These are phyloP conservation scores for Thalassiosira livingstoniorum DNA, from an alignment of 352 stramenopile species.

Conservation along the genomic window DNA sequence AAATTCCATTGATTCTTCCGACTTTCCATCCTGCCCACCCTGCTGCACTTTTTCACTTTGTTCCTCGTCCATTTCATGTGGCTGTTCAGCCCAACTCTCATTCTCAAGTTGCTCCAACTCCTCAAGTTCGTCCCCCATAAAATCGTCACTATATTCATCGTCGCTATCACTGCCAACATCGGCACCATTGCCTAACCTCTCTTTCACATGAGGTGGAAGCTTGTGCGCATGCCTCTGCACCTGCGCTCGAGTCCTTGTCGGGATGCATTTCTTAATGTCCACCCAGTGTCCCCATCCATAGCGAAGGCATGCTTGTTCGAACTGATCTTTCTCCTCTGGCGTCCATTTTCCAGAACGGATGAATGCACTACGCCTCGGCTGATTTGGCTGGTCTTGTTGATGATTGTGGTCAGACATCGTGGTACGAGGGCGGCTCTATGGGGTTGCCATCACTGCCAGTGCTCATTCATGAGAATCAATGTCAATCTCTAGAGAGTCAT, in stretches of 20 bases:
- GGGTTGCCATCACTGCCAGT: too few relatives aligned
- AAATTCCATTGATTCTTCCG: too few relatives aligned
- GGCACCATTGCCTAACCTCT: background rate
- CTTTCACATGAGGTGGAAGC: background rate
- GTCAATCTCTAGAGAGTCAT: too few relatives aligned
- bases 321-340: conserved; percentile 9
- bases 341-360: conserved; percentile 22
- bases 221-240: conserved; percentile 49
- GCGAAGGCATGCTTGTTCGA: conserved; percentile 21
- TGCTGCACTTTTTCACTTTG: background rate
- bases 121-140: background rate
- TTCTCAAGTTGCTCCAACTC: background rate
- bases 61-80: background rate
- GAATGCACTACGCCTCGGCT: too few relatives aligned
- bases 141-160: background rate
- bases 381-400: too few relatives aligned
- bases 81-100: background rate
- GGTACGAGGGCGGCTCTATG: too few relatives aligned
- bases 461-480: too few relatives aligned
- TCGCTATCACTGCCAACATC: background rate
- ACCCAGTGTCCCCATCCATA: conserved; percentile 45
- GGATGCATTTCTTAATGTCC: conserved; percentile 12
- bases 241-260: conserved; percentile 28
- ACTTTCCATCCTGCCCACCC: too few relatives aligned
- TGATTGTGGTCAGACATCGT: too few relatives aligned